A percentile compares a stretch with the other conserved stretches of the same genome.
These are phyloP conservation scores for Herpomyces periplanetae DNA, from an alignment of 2,329 filamentous ascomycete species.

Conservation along the genomic window DNA sequence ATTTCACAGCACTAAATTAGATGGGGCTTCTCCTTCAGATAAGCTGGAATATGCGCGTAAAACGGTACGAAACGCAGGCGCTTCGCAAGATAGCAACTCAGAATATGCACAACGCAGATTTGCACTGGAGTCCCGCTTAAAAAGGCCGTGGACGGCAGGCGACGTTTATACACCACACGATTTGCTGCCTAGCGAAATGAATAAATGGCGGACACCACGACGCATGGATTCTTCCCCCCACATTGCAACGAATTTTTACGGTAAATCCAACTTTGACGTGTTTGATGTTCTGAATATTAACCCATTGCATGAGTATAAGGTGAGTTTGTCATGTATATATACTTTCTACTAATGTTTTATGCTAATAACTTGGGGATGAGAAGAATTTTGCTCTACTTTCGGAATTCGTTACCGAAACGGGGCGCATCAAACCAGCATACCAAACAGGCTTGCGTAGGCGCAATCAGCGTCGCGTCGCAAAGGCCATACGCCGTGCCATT, in stretches of 20 bases:
- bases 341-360: neutral
- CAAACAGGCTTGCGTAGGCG: conserved; percentile 43
- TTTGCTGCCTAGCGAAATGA: conserved; percentile 32
- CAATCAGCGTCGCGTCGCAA: conserved; percentile 73
- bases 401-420: conserved; percentile 49
- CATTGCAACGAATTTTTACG: too few relatives aligned
- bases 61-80: too few relatives aligned
- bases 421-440: conserved; percentile 36
- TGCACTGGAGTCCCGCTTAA: too few relatives aligned
- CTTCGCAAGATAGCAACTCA: too few relatives aligned
- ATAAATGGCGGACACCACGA: conserved; percentile 11
- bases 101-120: too few relatives aligned
- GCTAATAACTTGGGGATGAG: conserved; percentile 2
- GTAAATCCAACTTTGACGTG: conserved; percentile 15
- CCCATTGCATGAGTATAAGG: conserved; percentile 55
- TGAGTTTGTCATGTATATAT: conserved; percentile 9
- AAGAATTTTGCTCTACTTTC: conserved; percentile 76
- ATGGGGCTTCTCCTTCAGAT: too few relatives aligned
- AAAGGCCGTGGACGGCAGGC: conserved; percentile 30
- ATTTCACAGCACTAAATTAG: too few relatives aligned
- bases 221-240: too few relatives aligned
- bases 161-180: conserved; percentile 78
- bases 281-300: conserved; percentile 43
- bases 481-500: conserved; percentile 55
- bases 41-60: too few relatives aligned